Conservation (phyloP, 2,329 filamentous ascomycete genomes). For the Botrytis hyacinthi region DNA sequence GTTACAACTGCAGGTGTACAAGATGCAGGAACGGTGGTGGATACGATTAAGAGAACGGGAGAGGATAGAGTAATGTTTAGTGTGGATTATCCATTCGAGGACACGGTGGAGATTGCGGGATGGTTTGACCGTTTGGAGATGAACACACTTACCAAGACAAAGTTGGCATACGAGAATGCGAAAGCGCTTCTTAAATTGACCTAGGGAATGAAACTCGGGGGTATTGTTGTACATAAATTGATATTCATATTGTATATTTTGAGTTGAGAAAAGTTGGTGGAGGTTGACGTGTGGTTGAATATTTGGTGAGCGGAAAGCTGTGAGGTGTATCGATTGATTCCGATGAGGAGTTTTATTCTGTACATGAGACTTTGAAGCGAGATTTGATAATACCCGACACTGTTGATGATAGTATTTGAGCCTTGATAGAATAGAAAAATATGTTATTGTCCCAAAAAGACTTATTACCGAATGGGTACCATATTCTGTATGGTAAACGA, state of each 20-base stretch:
- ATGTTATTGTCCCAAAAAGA: not conserved
- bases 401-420: not conserved
- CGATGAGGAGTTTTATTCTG: not conserved
- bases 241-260: not conserved
- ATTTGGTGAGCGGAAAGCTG: not conserved
- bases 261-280: not conserved
- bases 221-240: not conserved
- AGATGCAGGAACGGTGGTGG: constrained; percentile 44
- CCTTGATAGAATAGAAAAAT: not conserved
- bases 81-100: constrained; percentile 39
- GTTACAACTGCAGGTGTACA: constrained; percentile 52
- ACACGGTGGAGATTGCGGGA: constrained; percentile 24
- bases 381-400: not conserved
- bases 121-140: constrained; percentile 28
- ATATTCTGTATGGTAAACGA: fast-evolving
- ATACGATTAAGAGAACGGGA: constrained; percentile 43
- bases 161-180: constrained; percentile 24
- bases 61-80: constrained; percentile 52
- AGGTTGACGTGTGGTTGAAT: not conserved
- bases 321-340: not conserved
- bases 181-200: constrained; percentile 11
- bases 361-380: not conserved
- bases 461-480: not conserved
- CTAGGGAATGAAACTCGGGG: not conserved
- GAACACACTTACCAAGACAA: constrained; percentile 20